Base-by-base conservation (phyloP, 2,329 filamentous ascomycete genomes). In the Chalaropsis ovoidea region DNA sequence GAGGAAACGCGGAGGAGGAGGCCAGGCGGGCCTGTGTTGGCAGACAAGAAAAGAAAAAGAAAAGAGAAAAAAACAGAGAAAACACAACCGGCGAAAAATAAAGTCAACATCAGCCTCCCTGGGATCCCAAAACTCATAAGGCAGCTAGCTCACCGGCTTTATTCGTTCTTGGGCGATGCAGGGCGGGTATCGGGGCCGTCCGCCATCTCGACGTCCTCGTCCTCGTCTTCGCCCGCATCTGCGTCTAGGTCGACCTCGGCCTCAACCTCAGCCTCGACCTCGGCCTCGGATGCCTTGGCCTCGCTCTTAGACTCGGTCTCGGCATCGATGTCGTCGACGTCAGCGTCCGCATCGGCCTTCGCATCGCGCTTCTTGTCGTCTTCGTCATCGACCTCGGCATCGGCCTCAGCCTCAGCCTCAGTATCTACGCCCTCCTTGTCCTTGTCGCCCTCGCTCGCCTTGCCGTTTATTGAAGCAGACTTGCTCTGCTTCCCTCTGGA, bases 381-480 rank as follows among this genome's bases (percentile, higher is more conserved):
- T 24, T 65, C 65, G 7, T 64, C 68, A n/a, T 64, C 66, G 3
- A 7, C 35, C 1, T 64, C 47, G 2, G 41, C 61, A 15, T 66
- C 45, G 19, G 54, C 65, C 11, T 65, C 54, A 8, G 43, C 63
- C 60, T 63, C 62, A 8, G 54, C 47, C 15, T 68, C 67, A 24
- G 35, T 61, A 49, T 65, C 63, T 11, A 49, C 13, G 42, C 60
- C 65, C 2, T 56, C 49, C 17, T 65, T 62, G 5, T 62, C 47
- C 27, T 49, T 61, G 8, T 65, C 62, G 49, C 66, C 62, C 2
- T 68, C 63, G 35, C 19, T 65, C 64, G 71, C 70, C 22, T 69
- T 67, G 47, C 69, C 70, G 56, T 72, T 71, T 17, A 69, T 77
- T 67, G 70, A 67, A 2, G 61, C 49, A 24, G 62, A 62, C 31